A percentile compares a stretch with the other conserved stretches of the same genome.
Evolutionary conservation across 2,329 filamentous ascomycete species (phyloP).

Genomic region (Colletotrichum magnum): DNA sequence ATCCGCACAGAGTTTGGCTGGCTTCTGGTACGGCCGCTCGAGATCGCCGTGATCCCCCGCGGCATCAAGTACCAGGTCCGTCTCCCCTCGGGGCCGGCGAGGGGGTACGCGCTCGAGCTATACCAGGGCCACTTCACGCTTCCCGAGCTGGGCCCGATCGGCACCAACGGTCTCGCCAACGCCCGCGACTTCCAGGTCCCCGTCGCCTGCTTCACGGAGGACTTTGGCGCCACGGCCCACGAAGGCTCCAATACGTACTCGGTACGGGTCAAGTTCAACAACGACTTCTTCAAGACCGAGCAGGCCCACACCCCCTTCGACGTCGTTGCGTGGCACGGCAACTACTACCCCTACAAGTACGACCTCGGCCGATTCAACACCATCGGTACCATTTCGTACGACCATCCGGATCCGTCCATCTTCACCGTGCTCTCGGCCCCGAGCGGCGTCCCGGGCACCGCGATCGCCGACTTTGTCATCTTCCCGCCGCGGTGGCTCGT

Average conservation of each 20-base stretch:
- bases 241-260: conserved; percentile 58
- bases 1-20: conserved; percentile 84
- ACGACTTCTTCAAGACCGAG: conserved; percentile 73
- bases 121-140: conserved; percentile 81
- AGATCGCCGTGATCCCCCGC: conserved; percentile 82
- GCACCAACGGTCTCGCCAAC: conserved; percentile 82
- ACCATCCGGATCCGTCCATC: conserved; percentile 85
- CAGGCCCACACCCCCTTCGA: conserved; percentile 84
- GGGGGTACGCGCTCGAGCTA: conserved; percentile 83
- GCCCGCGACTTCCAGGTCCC: conserved; percentile 82
- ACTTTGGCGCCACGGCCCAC: conserved; percentile 57
- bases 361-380: conserved; percentile 83
- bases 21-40: conserved; percentile 81
- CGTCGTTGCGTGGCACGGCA: conserved; percentile 85
- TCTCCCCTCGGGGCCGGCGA: conserved; percentile 72
- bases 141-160: conserved; percentile 81
- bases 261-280: conserved; percentile 76
- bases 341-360: conserved; percentile 87
- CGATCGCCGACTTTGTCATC: conserved; percentile 79
- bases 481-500: conserved; percentile 82
- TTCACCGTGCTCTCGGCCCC: conserved; percentile 80
- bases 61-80: conserved; percentile 81
- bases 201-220: conserved; percentile 77
- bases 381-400: conserved; percentile 80
- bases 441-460: conserved; percentile 72